Base-by-base conservation (phyloP, 73 alveolate species). In the Paramecium sonneborni region DNA sequence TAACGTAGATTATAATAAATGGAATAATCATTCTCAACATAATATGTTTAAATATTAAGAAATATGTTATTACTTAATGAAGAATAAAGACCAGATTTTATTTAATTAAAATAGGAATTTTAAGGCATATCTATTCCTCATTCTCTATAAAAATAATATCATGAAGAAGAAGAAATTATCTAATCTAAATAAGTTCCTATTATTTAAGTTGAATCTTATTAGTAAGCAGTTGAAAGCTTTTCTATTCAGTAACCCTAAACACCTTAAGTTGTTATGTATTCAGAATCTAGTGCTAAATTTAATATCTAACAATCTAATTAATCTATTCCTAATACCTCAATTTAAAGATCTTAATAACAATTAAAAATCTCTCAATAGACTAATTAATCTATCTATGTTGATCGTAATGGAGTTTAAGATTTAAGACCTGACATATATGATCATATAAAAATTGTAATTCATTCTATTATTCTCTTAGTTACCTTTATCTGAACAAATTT, bases 81-180 rank as follows among this genome's bases (percentile, higher is more conserved):
- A 44, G 90, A 79, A 5, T 12, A 79, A 24, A 79, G 90, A 79
- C 90, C 90, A 0, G 90, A 79, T 44, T 79, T 79, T 18, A 79
- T 44, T 41, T 15, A 79, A 79, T 44, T 79, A 20, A 43, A 39
- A 23, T 43, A 41, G 14, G 76, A 79, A 72, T 43, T 41, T 7
- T 7, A 43, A 44, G 55, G 18, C 5, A 21, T 21, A 11, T 58
- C 34, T 5, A 8, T 38, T 58, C 82, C 82, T 7, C 58, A 10
- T 35, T 24, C 67, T 15, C 67, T 0, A 0, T 23, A 15, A 15
- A 3, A 18, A 1, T 34, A 72, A 72, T 20, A 5, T 35, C 1
- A 32, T 15, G 86, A 72, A n/a, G 57, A 62, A 62, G 48, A 62
- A 32, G 14, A 30, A 12, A 14, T 62, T 21, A 62, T 62, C 18